Percentiles rank a stretch among this genome's conserved stretches.
Conservation (phyloP, 495 filamentous ascomycete species). For the Aspergillus avenaceus region DNA sequence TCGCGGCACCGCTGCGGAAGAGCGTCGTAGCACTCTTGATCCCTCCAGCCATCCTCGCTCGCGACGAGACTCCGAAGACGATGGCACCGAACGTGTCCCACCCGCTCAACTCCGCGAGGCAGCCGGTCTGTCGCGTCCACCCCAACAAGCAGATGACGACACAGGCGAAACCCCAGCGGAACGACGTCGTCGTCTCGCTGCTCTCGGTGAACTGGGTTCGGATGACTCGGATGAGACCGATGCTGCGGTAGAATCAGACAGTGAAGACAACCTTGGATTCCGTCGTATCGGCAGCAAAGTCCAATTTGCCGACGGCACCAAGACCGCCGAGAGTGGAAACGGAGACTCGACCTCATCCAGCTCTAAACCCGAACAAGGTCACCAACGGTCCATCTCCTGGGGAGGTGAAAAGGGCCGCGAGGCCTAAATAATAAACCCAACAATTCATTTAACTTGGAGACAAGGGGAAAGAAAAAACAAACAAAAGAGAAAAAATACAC, state of each 20-base stretch:
- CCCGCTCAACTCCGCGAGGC: slow-evolving; percentile 37
- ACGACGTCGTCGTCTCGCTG: slow-evolving; percentile 75
- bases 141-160: slow-evolving; percentile 36
- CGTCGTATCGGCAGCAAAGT: slow-evolving; percentile 23
- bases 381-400: slow-evolving; percentile 20
- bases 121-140: slow-evolving; percentile 24
- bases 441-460: background rate
- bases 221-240: slow-evolving; percentile 61
- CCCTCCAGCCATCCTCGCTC: slow-evolving; percentile 25
- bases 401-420: slow-evolving; percentile 28
- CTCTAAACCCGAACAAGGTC: background rate
- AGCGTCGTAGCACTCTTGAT: slow-evolving; percentile 40
- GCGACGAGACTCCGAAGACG: slow-evolving; percentile 53
- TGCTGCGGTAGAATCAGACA: slow-evolving; percentile 22
- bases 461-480: background rate
- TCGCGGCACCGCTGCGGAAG: slow-evolving; percentile 44
- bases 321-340: slow-evolving; percentile 11
- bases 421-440: slow-evolving; percentile 1
- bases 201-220: slow-evolving; percentile 63
- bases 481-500: background rate
- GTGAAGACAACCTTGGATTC: slow-evolving; percentile 25
- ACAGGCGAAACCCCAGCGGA: slow-evolving; percentile 78
- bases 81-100: slow-evolving; percentile 53
- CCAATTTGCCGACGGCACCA: slow-evolving; percentile 30
- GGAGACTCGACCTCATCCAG: slow-evolving; percentile 8